Evolutionary conservation across 2,329 filamentous ascomycete genomes (phyloP), one percentile per base, ranked within the genome.

Genomic region (Clonostachys rosea): DNA sequence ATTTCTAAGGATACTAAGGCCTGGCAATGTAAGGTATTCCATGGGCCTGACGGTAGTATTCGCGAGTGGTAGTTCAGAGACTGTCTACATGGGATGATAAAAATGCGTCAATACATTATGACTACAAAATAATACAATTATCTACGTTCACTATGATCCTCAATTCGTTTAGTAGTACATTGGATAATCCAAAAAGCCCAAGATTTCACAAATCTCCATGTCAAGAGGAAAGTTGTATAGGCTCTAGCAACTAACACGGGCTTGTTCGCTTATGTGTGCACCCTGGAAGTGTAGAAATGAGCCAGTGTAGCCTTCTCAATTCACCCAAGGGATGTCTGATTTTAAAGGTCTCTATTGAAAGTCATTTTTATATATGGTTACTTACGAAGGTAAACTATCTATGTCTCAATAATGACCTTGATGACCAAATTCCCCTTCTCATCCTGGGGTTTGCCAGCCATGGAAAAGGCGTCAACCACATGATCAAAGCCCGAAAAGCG

Each of bases 21-120:
- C 5, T 89, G 86, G 85, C 66, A 77, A 40, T 75, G 70, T 45
- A 81, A 83, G 37, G 81, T 77, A 8, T 89, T 89, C 55, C 76
- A 78, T 54, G 86, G 84, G 0, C 79, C 81, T 0, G 84, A 84
- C 54, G 82, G 83, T 1, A 74, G 78, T 47, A 73, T 87, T 43
- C 67, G 84, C 42, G 85, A 88, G 60, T 88, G 85, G 84, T 88
- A 70, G 54, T 30, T 30, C 24, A 4, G 24, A 30, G 24, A 30
- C 6, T 30, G 24, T 9, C 47, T 24, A 40, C n/a, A 40, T n/a
- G 16, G 4, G n/a, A 46, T n/a, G 5, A 6, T 9, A n/a, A 13
- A 17, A 17, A 36, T 11, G 18, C 9, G 12, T 44, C n/a, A 20
- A 44, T 7, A 34, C 13, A 44, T 44, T 14, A 44, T 34, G 34